Evolutionary conservation across 2,329 filamentous ascomycete species (phyloP), one percentile per base, ranked within the genome.

Genomic region (Pyricularia pennisetigena): DNA sequence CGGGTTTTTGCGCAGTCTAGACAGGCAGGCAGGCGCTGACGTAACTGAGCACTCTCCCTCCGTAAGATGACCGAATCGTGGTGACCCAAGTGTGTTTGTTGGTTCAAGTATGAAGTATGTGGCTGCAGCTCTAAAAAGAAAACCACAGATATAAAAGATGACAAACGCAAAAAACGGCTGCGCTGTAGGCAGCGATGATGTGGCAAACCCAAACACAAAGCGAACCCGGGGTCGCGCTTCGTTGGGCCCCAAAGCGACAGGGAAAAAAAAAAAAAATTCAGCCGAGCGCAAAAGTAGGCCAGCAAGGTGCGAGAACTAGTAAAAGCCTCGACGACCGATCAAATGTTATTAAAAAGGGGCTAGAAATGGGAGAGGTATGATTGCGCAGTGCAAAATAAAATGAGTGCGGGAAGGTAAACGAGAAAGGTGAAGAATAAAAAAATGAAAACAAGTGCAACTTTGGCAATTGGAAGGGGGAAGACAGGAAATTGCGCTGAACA

Each of bases 251-350:
- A 69, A 69, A 63, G 64, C 64, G 62, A 71, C 69, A 68, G 68
- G 70, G 65, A 69, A 70, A 35, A 20, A 65, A 41, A 35, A 41
- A 65, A 61, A 24, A 67, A 41, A 23, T 67, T 23, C 30, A 29
- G 61, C 28, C 32, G 64, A 62, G 62, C 32, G 57, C 29, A 63
- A 32, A 16, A 65, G 30, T 30, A n/a, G 16, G 8, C 28, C 41
- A 14, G 28, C 29, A 64, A 64, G 41, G 74, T 73, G 75, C 81
- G 81, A 85, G 79, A 77, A 79, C 82, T 84, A 85, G 75, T 76
- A 70, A 84, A 78, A 79, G 77, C 74, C 76, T 78, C 76, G 74
- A 71, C 71, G 69, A 71, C 64, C 63, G 65, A 67, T 49, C 41
- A 54, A 67, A 49, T 57, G 29, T 32, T 59, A 69, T 65, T 67